Percentiles rank a stretch among this genome's conserved stretches.
phyloP scores from a whole-genome alignment of 495 filamentous ascomycete species.

The Filosporella fistucella region DNA sequence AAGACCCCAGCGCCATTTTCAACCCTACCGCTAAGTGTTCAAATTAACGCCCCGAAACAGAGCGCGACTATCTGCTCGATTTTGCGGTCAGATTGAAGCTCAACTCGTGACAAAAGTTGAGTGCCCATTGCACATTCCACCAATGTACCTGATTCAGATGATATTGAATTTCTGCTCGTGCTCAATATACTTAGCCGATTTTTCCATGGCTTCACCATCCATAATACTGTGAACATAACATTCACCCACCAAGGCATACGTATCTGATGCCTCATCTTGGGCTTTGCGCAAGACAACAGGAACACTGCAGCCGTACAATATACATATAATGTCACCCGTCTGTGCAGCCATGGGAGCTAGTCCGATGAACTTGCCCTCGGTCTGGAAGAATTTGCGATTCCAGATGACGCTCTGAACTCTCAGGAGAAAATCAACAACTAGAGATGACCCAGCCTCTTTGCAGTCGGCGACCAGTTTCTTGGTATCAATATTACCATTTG shows the following conservation, averaged over 20 bases:
- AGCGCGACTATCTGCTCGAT: no score
- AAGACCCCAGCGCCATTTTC: no score
- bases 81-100: no score
- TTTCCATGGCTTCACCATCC: no score
- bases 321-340: slow-evolving; percentile 14
- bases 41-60: no score
- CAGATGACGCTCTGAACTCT: not conserved
- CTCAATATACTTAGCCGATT: no score
- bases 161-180: no score
- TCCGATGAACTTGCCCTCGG: slow-evolving; percentile 1
- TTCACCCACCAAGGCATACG: slow-evolving; percentile 12
- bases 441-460: not conserved
- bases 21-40: no score
- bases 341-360: slow-evolving; percentile 9
- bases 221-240: slow-evolving; percentile 15
- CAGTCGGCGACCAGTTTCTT: not conserved
- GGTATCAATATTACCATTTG: not conserved
- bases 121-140: no score
- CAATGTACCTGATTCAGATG: no score
- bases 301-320: slow-evolving; percentile 19
- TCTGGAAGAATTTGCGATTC: not conserved
- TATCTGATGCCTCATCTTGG: not conserved
- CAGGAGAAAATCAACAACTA: not conserved
- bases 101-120: no score
- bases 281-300: slow-evolving; percentile 16